Conservation (phyloP, 352 stramenopile species). For the Phytophthora nicotianae region DNA sequence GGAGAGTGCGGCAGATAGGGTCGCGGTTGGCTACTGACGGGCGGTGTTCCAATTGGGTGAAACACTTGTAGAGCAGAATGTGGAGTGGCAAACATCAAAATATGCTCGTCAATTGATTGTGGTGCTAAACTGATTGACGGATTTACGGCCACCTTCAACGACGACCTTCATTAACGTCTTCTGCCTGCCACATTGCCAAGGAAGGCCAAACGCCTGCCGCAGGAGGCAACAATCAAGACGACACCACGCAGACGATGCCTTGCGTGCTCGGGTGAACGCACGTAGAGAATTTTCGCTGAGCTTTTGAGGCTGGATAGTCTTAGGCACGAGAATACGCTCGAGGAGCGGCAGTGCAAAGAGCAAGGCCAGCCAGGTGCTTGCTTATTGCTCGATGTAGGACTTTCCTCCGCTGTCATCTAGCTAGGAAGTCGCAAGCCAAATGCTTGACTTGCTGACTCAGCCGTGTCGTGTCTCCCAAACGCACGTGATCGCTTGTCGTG, state of each 20-base stretch:
- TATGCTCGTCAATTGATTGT: not conserved
- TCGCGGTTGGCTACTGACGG: slow-evolving; percentile 16
- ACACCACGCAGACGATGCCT: not conserved
- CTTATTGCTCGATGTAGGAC: not conserved
- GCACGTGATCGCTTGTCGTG: not conserved
- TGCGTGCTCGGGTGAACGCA: slow-evolving; percentile 6
- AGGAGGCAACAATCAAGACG: not conserved
- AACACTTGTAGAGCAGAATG: slow-evolving; percentile 8
- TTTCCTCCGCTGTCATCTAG: slow-evolving; percentile 8
- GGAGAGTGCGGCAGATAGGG: not conserved
- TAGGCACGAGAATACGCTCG: slow-evolving; percentile 5
- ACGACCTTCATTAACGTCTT: too few relatives aligned
- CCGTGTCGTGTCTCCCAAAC: not conserved
- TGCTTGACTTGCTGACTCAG: slow-evolving; percentile 11
- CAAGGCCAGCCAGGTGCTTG: slow-evolving; percentile 1
- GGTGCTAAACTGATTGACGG: not conserved
- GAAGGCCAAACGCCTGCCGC: too few relatives aligned
- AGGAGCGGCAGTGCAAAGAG: slow-evolving; percentile 13
- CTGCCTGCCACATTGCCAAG: not conserved
- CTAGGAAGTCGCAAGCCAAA: not conserved
- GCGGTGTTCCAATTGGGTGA: slow-evolving; percentile 5
- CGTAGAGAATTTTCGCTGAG: slow-evolving; percentile 5
- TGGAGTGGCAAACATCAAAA: not conserved
- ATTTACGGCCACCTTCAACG: slow-evolving; percentile 13
- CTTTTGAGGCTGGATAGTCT: slow-evolving; percentile 4